These are phyloP conservation scores for Nidularia pulvinata DNA, from an alignment of 768 basidiomycete genomes.

Conservation along the genomic window DNA sequence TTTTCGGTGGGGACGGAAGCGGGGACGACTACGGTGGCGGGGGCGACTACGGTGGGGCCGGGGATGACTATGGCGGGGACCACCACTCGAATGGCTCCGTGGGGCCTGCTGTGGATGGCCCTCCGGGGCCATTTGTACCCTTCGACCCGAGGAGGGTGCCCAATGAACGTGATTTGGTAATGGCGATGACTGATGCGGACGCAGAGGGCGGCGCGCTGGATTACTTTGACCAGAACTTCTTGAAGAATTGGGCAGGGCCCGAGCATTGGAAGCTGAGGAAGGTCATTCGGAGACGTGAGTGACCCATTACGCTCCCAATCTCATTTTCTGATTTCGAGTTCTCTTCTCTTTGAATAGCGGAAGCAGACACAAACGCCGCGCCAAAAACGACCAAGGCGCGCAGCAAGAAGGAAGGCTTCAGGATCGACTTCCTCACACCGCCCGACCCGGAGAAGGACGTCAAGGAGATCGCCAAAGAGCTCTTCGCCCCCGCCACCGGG, in stretches of 20 bases:
- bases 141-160: conserved; percentile 87
- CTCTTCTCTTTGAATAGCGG: conserved; percentile 4
- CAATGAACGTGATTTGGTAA: conserved; percentile 77
- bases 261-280: conserved; percentile 97
- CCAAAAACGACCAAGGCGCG: conserved; percentile 52
- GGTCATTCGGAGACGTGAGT: conserved; percentile 75
- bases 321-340: conserved; percentile 2
- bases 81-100: conserved; percentile 44
- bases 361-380: conserved; percentile 38
- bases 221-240: conserved; percentile 86
- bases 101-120: conserved; percentile 31
- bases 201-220: conserved; percentile 66
- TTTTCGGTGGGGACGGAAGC: conserved; percentile 32
- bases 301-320: background rate
- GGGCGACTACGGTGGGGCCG: conserved; percentile 5
- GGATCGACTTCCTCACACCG: conserved; percentile 75
- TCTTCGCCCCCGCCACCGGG: conserved; percentile 72
- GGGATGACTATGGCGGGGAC: conserved; percentile 26
- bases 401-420: conserved; percentile 80
- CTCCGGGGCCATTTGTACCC: conserved; percentile 56
- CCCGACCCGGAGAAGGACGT: conserved; percentile 54
- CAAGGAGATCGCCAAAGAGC: conserved; percentile 63
- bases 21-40: conserved; percentile 25
- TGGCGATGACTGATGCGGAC: conserved; percentile 78
- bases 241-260: conserved; percentile 98